These are phyloP conservation scores for Dryas drummondii DNA, from an alignment of 306 rosid species.

Conservation along the genomic window DNA sequence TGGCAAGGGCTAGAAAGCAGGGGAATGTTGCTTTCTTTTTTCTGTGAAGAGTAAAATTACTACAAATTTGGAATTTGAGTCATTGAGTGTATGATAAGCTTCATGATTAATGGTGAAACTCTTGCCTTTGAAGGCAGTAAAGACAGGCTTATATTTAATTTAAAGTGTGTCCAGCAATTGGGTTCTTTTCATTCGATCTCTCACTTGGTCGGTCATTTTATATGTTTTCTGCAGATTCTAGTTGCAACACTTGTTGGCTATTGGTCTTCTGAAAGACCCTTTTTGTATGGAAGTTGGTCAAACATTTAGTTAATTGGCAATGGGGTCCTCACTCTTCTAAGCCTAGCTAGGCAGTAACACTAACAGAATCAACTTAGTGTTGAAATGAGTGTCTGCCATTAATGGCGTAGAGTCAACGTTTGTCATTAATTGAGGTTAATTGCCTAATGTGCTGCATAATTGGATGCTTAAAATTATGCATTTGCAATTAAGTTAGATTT, in stretches of 20 bases:
- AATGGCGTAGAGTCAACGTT: no score
- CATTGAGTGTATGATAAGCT: constrained; percentile 27
- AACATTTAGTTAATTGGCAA: background rate
- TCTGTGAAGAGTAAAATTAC: constrained; percentile 15
- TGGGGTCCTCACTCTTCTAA: no score
- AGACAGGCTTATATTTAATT: constrained; percentile 20
- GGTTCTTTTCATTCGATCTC: background rate
- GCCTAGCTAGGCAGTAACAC: no score
- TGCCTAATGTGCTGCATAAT: no score
- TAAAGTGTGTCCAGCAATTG: background rate
- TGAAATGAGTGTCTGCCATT: no score
- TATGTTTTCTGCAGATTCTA: background rate
- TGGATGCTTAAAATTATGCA: no score
- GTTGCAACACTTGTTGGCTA: background rate
- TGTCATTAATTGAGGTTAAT: no score
- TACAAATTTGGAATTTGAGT: constrained; percentile 15
- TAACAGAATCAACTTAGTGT: background rate
- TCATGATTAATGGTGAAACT: constrained; percentile 29
- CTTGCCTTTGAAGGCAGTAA: constrained; percentile 44
- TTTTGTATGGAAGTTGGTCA: background rate
- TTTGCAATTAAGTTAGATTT: no score
- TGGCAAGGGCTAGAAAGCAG: background rate
- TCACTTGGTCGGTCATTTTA: constrained; percentile 22
- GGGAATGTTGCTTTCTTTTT: constrained; percentile 25
- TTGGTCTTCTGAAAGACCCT: no score